These are phyloP conservation scores for Saksenaea vasiformis DNA, from an alignment of 371 early-diverging fungal genomes.

Conservation along the genomic window DNA sequence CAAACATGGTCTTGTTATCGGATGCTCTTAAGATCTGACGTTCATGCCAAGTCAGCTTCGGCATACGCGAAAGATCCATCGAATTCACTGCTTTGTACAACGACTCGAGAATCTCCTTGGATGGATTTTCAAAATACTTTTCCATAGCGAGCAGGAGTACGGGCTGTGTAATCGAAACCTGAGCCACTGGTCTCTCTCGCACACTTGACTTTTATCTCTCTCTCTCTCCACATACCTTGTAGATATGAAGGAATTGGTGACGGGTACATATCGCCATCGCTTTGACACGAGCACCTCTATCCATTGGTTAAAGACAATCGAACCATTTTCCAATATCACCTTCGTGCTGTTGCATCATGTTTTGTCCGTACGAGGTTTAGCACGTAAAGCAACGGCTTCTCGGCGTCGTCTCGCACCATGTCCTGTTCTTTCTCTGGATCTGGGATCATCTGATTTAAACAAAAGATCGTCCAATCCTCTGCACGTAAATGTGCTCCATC, in stretches of 20 bases:
- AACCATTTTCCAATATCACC: constrained; percentile 32
- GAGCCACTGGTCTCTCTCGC: too few species aligned
- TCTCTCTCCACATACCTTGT: constrained; percentile 67
- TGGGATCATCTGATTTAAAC: constrained; percentile 76
- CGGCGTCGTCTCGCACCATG: constrained; percentile 40
- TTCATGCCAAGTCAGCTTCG: constrained; percentile 76
- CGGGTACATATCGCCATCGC: constrained; percentile 93
- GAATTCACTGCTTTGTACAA: constrained; percentile 83
- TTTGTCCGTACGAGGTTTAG: constrained; percentile 89
- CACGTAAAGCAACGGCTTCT: constrained; percentile 79
- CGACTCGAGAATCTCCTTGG: constrained; percentile 72
- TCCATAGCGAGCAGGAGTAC: constrained; percentile 88
- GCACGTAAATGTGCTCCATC: constrained; percentile 92
- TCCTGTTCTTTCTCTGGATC: constrained; percentile 42
- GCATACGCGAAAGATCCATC: constrained; percentile 84
- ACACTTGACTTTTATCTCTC: neutral
- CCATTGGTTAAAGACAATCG: neutral
- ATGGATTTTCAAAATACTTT: constrained; percentile 83
- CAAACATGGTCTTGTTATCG: constrained; percentile 83
- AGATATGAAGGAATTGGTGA: constrained; percentile 89
- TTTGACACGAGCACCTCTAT: constrained; percentile 88
- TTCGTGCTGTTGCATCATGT: constrained; percentile 80
- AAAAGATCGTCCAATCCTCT: constrained; percentile 95
- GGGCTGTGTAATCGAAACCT: constrained; percentile 55
- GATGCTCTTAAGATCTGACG: constrained; percentile 77